Evolutionary conservation across 257 asterid species (phyloP), one percentile per base, ranked within the genome.

Genomic region (Jacaranda mimosifolia): DNA sequence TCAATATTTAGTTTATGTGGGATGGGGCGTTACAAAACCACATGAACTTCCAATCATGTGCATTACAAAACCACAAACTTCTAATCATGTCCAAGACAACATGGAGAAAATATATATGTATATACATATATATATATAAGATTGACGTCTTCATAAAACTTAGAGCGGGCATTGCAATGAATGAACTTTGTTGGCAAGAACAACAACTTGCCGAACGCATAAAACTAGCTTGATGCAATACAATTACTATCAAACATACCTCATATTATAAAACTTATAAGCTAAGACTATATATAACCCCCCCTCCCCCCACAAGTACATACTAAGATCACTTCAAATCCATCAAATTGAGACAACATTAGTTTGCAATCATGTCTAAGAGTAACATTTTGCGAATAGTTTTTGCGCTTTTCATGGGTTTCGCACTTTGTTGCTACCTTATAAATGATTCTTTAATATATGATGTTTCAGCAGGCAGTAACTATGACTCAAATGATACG

Each of bases 351-450:
- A 70, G 3, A 9, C 15, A 13, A 13, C 51, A 21, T 26, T 26
- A 26, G 2, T 56, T 32, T 4, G 11, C n/a, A 70, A 32, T 19
- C 49, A 79, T 79, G 83, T 55, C 70, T 6, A 72, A 57, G 58
- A 43, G 18, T 19, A 78, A 49, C 19, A 32, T 38, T 9, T 21
- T 71, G 7, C 67, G 75, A 3, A 4, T 73, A 21, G 17, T 53
- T 17, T 40, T 74, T n/a, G 73, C 77, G 8, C 17, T 70, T 57
- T 15, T 70, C 58, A 38, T 77, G 76, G 77, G 77, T 7, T 60
- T 77, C 18, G 76, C 65, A 36, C 72, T 74, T 45, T 49, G 45
- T 18, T 73, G 72, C 66, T 45, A 68, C 74, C 7, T 46, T 51
- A 55, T 63, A 7, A 19, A 69, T 64, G 15, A 18, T 49, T 38